A percentile compares a stretch with the other conserved stretches of the same genome.
phyloP scores from a whole-genome alignment of 306 rosid genomes.

The Trichosanthes cucumerina region DNA sequence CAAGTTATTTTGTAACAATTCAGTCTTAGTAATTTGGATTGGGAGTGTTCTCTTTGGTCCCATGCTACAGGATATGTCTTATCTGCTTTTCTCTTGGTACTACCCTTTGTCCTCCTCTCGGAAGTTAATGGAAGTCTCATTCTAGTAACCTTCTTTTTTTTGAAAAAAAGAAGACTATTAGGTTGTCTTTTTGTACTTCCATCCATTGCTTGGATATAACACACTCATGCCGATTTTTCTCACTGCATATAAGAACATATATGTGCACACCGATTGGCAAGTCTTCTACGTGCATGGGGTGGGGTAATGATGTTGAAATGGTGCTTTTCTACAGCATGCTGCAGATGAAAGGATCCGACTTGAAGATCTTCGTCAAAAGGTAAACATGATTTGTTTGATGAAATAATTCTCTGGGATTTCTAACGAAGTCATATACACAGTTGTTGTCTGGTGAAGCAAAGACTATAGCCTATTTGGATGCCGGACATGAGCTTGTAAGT shows the following conservation, averaged over 20 bases:
- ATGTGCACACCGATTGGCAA: background rate
- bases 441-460: constrained; percentile 79
- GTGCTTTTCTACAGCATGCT: constrained; percentile 57
- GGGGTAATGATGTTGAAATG: background rate
- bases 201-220: background rate
- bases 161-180: background rate
- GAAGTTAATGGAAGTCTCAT: background rate
- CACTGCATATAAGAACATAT: background rate
- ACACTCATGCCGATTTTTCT: background rate
- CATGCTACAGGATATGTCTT: background rate
- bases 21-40: background rate
- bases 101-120: background rate
- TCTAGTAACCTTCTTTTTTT: background rate
- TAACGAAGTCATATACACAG: constrained; percentile 28
- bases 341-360: constrained; percentile 91
- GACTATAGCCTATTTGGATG: constrained; percentile 50
- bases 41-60: background rate
- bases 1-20: background rate
- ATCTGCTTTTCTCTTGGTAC: background rate
- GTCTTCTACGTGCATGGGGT: background rate
- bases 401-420: constrained; percentile 14
- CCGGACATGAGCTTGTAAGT: constrained; percentile 77
- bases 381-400: constrained; percentile 18
- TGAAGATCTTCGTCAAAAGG: constrained; percentile 89
- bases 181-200: background rate